These are phyloP conservation scores for Dryas drummondii DNA, from an alignment of 306 rosid species.

Conservation along the genomic window DNA sequence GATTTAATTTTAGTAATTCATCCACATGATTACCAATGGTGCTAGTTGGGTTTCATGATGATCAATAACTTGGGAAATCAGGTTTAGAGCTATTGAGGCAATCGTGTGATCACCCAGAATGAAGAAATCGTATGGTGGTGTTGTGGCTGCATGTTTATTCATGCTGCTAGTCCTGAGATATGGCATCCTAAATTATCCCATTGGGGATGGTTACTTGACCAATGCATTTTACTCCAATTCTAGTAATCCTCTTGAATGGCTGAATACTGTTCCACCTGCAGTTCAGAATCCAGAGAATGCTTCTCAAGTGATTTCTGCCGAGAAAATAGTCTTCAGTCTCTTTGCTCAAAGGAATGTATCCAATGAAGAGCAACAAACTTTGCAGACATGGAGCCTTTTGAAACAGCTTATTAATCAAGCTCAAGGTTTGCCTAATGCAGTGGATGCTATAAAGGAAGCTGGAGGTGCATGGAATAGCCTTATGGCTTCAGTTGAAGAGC, in stretches of 20 bases:
- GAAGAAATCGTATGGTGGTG: conserved; percentile 83
- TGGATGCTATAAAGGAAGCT: conserved; percentile 93
- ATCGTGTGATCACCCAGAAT: conserved; percentile 45
- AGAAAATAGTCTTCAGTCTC: conserved; percentile 56
- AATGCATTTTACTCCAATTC: conserved; percentile 44
- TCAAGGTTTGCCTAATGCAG: conserved; percentile 85
- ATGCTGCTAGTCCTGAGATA: conserved; percentile 78
- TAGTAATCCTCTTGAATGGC: conserved; percentile 82
- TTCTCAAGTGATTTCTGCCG: conserved; percentile 62
- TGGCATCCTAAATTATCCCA: conserved; percentile 60
- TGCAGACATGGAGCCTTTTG: conserved; percentile 81
- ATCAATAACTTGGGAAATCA: conserved; percentile 30
- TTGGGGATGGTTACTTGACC: conserved; percentile 50
- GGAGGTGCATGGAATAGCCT: conserved; percentile 79
- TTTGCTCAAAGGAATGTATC: conserved; percentile 63
- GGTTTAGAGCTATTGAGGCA: conserved; percentile 33
- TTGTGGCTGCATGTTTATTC: conserved; percentile 59
- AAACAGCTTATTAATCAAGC: conserved; percentile 63
- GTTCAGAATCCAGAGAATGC: conserved; percentile 63
- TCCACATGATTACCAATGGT: conserved; percentile 14
- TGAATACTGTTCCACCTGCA: conserved; percentile 61
- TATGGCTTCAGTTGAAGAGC: conserved; percentile 59
- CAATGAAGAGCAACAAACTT: conserved; percentile 55
- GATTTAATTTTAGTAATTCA: conserved; percentile 5
- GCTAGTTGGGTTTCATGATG: conserved; percentile 29